Conservation (phyloP, 2,329 filamentous ascomycete genomes). For the Fusarium tanahbumbuense region DNA sequence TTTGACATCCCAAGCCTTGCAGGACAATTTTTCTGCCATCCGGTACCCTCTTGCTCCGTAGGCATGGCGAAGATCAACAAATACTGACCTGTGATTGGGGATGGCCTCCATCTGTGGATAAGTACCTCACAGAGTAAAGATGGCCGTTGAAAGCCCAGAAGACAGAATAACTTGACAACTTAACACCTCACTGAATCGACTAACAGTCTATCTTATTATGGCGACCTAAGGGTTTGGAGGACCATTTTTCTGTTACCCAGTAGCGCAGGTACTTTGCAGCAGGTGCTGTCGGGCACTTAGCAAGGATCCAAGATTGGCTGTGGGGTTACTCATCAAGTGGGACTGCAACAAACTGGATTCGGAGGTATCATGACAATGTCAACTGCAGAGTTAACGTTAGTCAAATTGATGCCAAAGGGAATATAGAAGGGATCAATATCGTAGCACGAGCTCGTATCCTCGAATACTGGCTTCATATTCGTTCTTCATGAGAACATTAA, state of each 20-base stretch:
- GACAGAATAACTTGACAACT: not conserved
- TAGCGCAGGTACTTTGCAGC: not conserved
- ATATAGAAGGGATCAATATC: not conserved
- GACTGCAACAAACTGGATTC: conserved; percentile 6
- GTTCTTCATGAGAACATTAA: not conserved
- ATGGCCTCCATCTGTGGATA: conserved; percentile 4
- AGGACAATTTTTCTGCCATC: not conserved
- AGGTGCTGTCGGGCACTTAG: conserved; percentile 23
- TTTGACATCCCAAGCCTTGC: not conserved
- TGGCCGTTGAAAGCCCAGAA: not conserved
- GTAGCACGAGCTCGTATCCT: not conserved
- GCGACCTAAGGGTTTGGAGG: not conserved
- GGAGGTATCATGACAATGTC: not conserved
- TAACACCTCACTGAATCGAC: not conserved
- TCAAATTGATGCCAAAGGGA: not conserved
- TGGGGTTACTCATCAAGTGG: conserved; percentile 28
- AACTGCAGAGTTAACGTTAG: not conserved
- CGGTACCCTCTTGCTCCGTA: conserved; percentile 12
- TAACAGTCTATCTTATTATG: not conserved
- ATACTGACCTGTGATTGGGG: conserved; percentile 39
- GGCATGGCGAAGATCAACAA: conserved; percentile 29
- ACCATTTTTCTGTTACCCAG: not conserved
- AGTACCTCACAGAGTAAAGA: conserved; percentile 27
- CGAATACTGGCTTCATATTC: not conserved
- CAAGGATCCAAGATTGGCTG: conserved; percentile 31